Evolutionary conservation across 208 protist genomes (phyloP), one percentile per base, ranked within the genome.

Genomic region (Trypanosoma grayi): DNA sequence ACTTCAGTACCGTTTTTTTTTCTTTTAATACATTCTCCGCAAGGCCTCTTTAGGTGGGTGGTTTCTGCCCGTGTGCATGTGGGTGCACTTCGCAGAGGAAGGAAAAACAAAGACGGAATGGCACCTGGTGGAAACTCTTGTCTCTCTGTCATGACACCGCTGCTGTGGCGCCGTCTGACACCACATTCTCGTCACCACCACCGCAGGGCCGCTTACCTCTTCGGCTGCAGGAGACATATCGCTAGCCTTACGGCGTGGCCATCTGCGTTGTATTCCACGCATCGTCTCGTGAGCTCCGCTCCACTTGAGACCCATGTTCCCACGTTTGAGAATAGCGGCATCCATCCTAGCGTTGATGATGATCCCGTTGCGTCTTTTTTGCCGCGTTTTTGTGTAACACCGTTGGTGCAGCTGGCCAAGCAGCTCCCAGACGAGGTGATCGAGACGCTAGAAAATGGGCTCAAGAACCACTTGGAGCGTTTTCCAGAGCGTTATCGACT

Each of bases 401-500:
- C 67, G 16, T 31, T 73, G 20, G 50, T 41, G 22, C 14, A 67
- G n/a, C 33, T 73, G 18, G 58, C 67, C 18, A 60, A 61, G 44
- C 9, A 24, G 27, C 53, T 73, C 14, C 67, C 67, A 14, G 67
- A 73, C 56, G 67, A 67, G 4, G 67, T 73, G 20, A 52, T 73
- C 41, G 60, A 73, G 44, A 34, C 55, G 16, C 22, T 73, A 13
- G 34, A 57, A 20, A 45, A 43, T 50, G 67, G 67, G 11, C 44
- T 73, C 24, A 66, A 59, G 24, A 46, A 31, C 52, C 67, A 73
- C 39, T 24, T 73, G 24, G 37, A 68, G 28, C 18, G 31, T 8
- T 73, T 73, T 58, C 67, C 67, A 22, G n/a, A 8, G 22, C 43
- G 59, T 0, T 73, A 73, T 47, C 59, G 44, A n/a, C 39, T 73